Percentiles rank a stretch among this genome's conserved stretches.
These are phyloP conservation scores for Thraustochytrium sp. DNA, from an alignment of 352 stramenopile species.

Conservation along the genomic window DNA sequence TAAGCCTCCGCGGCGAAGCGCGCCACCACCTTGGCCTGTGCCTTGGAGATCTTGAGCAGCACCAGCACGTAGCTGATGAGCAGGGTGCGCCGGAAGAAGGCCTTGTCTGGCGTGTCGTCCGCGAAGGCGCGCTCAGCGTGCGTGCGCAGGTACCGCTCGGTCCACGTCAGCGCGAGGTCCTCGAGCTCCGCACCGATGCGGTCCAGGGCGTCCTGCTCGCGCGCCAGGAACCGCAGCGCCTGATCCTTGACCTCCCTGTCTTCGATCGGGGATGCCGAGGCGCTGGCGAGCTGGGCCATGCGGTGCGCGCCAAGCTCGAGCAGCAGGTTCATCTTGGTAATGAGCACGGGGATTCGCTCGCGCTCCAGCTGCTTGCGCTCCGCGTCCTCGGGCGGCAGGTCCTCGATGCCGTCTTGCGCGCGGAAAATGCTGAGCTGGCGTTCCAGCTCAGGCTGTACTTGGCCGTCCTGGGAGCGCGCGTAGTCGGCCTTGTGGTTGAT, in stretches of 20 bases:
- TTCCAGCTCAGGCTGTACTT: no score
- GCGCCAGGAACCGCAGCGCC: constrained; percentile 54
- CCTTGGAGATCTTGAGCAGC: neutral
- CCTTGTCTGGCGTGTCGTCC: no score
- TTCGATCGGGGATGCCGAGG: neutral
- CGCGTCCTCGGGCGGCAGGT: neutral
- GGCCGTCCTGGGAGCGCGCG: neutral
- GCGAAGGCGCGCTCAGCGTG: neutral
- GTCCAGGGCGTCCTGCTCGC: constrained; percentile 53
- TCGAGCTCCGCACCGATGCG: neutral
- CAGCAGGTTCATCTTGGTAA: neutral
- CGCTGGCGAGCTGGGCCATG: neutral
- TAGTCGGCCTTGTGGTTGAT: neutral
- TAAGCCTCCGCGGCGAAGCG: neutral
- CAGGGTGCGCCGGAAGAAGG: neutral
- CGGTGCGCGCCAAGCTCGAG: neutral
- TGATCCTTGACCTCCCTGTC: constrained; percentile 32
- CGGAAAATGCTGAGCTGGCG: neutral
- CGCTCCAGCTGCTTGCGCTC: neutral
- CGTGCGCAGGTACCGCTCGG: neutral
- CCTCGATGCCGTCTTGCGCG: neutral
- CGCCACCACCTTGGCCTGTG: neutral
- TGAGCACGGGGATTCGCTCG: neutral
- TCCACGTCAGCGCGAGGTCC: neutral
- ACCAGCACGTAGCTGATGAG: constrained; percentile 15